Base-by-base conservation (phyloP, 2,329 filamentous ascomycete genomes). In the Albifimbria verrucaria region DNA sequence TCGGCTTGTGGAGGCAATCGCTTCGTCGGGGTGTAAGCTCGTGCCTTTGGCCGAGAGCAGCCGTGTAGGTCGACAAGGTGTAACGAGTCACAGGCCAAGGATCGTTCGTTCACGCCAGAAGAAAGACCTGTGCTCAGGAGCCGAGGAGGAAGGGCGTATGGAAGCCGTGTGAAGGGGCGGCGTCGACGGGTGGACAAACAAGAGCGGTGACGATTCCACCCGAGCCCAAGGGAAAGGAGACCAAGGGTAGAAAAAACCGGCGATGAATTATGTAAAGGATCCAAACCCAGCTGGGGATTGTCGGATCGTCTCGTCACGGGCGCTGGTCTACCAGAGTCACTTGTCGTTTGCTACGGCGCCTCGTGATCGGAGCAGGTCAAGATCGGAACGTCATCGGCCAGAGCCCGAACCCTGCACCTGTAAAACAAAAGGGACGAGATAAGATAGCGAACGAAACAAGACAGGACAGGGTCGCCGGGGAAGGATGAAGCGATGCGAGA, bases 321-420 rank as follows among this genome's bases (percentile, higher is more conserved):
- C 4, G 32, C 32, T 12, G 32, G 32, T n/a, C 5, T 17, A 39
- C 4, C 32, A 39, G 32, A 5, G 18, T 39, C 32, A 39, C 12
- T 39, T n/a, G 32, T 39, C 32, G 32, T n/a, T 17, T 12, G 32
- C 18, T n/a, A n/a, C 11, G 32, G 32, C 32, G 32, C 46, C 46
- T 48, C 46, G 46, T 48, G 46, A 48, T 48, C 23, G 25, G 15
- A 26, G 46, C 25, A 23, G 22, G 32, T 39, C 15, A 23, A n/a
- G 25, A 26, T 48, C 46, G 25, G 46, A 48, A 28, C 46, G 46
- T 48, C 46, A 48, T 48, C 46, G 46, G 46, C 46, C 46, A 39
- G 32, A 39, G n/a, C n/a, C n/a, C n/a, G n/a, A n/a, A n/a, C n/a
- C n/a, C n/a, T n/a, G n/a, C n/a, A n/a, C n/a, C n/a, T n/a, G n/a